These are phyloP conservation scores for Musa schizocarpa DNA, from an alignment of 176 grass and related monocot genomes.

Conservation along the genomic window DNA sequence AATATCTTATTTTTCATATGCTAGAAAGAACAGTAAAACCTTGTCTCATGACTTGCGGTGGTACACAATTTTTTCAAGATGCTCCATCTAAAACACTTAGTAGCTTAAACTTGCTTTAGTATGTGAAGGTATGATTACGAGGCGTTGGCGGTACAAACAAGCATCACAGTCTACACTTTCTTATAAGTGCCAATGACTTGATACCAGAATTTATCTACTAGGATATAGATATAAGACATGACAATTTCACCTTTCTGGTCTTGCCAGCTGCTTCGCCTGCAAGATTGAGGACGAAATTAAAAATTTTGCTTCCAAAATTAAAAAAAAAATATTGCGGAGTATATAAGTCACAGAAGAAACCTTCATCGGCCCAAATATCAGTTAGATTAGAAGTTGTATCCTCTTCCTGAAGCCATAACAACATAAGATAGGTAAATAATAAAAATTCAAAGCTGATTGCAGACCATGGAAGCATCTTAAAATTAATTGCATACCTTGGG, in stretches of 20 bases:
- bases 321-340: neutral
- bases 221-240: neutral
- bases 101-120: neutral
- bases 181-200: neutral
- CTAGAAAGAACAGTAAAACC: neutral
- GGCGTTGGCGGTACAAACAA: neutral
- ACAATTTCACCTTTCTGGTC: constrained; percentile 41
- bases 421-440: constrained; percentile 14
- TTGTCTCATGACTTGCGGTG: neutral
- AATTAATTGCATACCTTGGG: constrained; percentile 34
- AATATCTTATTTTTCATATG: neutral
- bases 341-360: constrained; percentile 1
- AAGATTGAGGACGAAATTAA: constrained; percentile 1
- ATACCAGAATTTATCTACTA: neutral
- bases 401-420: constrained; percentile 24
- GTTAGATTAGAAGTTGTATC: constrained; percentile 31
- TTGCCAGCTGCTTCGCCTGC: constrained; percentile 27
- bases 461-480: neutral
- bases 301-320: neutral
- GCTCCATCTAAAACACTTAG: neutral
- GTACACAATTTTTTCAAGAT: neutral
- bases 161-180: neutral
- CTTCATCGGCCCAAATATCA: constrained; percentile 58
- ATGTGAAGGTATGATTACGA: neutral
- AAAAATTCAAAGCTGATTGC: neutral